Base-by-base conservation (phyloP, 495 filamentous ascomycete species). In the Xanthoparmelia taractica region DNA sequence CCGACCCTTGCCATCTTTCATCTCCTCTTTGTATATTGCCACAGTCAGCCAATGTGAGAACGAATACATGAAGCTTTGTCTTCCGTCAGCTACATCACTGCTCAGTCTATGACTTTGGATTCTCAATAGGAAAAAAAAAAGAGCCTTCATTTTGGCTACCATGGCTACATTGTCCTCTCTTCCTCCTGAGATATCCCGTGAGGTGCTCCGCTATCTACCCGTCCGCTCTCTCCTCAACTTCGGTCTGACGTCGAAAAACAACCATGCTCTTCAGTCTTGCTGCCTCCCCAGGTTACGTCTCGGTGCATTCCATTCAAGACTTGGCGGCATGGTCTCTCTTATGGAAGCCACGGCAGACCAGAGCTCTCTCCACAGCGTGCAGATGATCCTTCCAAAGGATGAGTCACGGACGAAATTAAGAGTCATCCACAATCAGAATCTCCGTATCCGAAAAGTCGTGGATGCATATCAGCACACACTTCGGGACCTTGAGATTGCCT, bases 181-280 rank as follows among this genome's bases (percentile, higher is more conserved):
- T 11, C 75, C 75, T 7, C 48, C 70, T 33, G 75, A 76, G 67
- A 58, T 78, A 43, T 63, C 72, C 52, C 65, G 73, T 40, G 69
- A 73, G 31, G 73, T 76, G 38, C 72, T 76, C 7, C 73, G 70
- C 31, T 68, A 73, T 40, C 70, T 78, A 23, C 66, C 74, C 23
- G 66, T 74, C 47, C 43, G 68, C 31, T 67, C 73, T 20, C 63
- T 76, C 13, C 65, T 76, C 15, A 27, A 69, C 34, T 76, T 76
- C 59, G 75, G 73, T 25, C 70, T 69, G 20, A 76, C 73, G 37
- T 76, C 67, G 36, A 70, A 67, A 38, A 43, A 57, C 15, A 72
- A 71, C 59, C 69, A 74, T 43, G 50, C 59, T 33, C 68, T 68
- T 31, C 74, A 75, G 43, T 65, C 68, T 25, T 63, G 70, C 38